phyloP scores from a whole-genome alignment of 2,329 filamentous ascomycete genomes.

The Plenodomus lindquistii region DNA sequence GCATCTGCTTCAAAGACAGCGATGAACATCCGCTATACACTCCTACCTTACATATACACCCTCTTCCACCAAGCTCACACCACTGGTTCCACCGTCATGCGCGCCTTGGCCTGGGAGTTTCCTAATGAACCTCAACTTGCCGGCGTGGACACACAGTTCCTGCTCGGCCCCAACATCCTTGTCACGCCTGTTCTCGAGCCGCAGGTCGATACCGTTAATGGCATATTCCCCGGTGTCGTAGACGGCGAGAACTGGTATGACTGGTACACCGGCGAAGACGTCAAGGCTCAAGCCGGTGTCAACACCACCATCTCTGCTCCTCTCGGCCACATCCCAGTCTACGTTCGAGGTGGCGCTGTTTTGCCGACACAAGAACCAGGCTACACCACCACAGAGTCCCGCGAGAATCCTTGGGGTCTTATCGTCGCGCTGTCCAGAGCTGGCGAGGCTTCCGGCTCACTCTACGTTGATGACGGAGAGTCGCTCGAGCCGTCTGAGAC shows the following conservation, averaged over 20 bases:
- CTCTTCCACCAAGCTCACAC: conserved; percentile 69
- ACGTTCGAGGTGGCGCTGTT: conserved; percentile 68
- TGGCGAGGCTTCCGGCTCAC: conserved; percentile 61
- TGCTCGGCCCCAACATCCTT: conserved; percentile 68
- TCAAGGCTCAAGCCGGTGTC: conserved; percentile 56
- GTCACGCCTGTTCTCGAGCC: conserved; percentile 70
- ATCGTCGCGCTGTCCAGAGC: conserved; percentile 62
- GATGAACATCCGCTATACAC: conserved; percentile 70
- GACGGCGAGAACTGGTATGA: conserved; percentile 72
- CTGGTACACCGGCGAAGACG: conserved; percentile 70
- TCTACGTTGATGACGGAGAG: conserved; percentile 79
- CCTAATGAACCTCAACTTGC: conserved; percentile 70
- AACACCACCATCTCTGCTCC: conserved; percentile 66
- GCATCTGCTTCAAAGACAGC: conserved; percentile 66
- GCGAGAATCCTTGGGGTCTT: conserved; percentile 68
- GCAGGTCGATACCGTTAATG: conserved; percentile 63
- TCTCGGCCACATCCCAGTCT: conserved; percentile 71
- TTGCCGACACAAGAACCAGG: conserved; percentile 70
- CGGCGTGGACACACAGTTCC: conserved; percentile 70
- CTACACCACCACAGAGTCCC: conserved; percentile 66
- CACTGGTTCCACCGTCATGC: conserved; percentile 70
- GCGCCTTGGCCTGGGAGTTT: conserved; percentile 75
- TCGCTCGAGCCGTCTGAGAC: conserved; percentile 62
- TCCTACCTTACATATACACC: conserved; percentile 78
- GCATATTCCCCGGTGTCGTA: conserved; percentile 69